A percentile compares a stretch with the other conserved stretches of the same genome.
phyloP scores from a whole-genome alignment of 2,329 filamentous ascomycete species.

The Penicillium sp. region DNA sequence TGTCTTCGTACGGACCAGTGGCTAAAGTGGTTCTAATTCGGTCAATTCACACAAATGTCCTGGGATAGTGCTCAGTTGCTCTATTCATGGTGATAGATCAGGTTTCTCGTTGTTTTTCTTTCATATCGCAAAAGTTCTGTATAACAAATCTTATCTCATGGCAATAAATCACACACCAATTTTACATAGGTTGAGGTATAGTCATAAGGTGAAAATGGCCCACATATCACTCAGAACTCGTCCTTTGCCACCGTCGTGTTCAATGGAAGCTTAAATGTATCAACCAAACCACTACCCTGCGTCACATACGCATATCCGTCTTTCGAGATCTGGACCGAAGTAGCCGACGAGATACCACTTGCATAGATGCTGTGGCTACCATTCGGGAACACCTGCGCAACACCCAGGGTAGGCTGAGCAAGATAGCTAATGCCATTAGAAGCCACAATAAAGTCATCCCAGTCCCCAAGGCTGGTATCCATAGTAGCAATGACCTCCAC shows the following conservation, averaged over 20 bases:
- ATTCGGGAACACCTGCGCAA: constrained; percentile 6
- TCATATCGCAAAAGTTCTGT: too few relatives aligned
- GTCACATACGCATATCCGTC: neutral
- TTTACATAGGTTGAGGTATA: neutral
- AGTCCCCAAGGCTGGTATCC: neutral
- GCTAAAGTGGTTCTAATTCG: too few relatives aligned
- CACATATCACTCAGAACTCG: neutral
- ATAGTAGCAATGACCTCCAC: constrained; percentile 9
- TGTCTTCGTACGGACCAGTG: neutral
- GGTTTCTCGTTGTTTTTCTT: too few relatives aligned
- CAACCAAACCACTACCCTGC: neutral
- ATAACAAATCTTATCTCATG: too few relatives aligned
- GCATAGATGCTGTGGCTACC: constrained; percentile 10
- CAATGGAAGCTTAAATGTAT: neutral
- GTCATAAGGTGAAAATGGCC: neutral
- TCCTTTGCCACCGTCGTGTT: neutral
- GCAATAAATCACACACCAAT: neutral
- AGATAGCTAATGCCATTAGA: constrained; percentile 11
- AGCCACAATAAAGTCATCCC: constrained; percentile 20
- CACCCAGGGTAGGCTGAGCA: constrained; percentile 6
- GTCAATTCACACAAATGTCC: too few relatives aligned
- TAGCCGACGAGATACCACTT: neutral
- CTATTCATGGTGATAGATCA: too few relatives aligned
- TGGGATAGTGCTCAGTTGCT: too few relatives aligned
- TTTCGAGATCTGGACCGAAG: constrained; percentile 7